phyloP scores from a whole-genome alignment of 2,329 filamentous ascomycete genomes.

The Botrytis tulipae region DNA sequence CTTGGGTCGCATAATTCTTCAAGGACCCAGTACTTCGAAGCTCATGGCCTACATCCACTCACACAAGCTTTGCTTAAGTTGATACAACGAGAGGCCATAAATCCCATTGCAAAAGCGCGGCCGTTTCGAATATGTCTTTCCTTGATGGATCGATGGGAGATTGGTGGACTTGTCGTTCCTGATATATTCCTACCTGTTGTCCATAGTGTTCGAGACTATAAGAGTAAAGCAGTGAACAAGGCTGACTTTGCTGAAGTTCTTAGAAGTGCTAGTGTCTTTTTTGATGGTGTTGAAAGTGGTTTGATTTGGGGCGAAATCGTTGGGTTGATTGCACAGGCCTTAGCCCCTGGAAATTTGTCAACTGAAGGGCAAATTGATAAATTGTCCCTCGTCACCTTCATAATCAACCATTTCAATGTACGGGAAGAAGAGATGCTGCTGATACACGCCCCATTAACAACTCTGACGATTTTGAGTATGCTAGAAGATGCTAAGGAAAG shows the following conservation, averaged over 20 bases:
- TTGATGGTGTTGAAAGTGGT: conserved; percentile 92
- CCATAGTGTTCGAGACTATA: conserved; percentile 74
- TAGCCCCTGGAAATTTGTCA: conserved; percentile 47
- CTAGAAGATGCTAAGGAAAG: conserved; percentile 52
- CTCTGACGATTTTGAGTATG: conserved; percentile 61
- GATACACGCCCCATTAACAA: conserved; percentile 75
- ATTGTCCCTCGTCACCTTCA: conserved; percentile 74
- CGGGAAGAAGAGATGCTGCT: conserved; percentile 94
- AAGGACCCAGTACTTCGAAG: conserved; percentile 78
- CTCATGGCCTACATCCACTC: conserved; percentile 72
- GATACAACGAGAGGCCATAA: conserved; percentile 56
- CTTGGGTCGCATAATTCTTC: conserved; percentile 43
- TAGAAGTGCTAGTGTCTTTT: conserved; percentile 91
- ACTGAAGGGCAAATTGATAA: conserved; percentile 53
- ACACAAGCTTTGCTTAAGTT: conserved; percentile 73
- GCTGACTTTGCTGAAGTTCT: conserved; percentile 81
- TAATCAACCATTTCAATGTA: conserved; percentile 85
- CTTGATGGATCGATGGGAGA: conserved; percentile 97
- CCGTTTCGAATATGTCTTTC: conserved; percentile 92
- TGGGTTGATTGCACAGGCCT: conserved; percentile 61
- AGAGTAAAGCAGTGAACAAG: conserved; percentile 61
- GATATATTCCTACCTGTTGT: conserved; percentile 86
- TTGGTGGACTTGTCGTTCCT: conserved; percentile 84
- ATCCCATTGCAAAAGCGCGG: conserved; percentile 68
- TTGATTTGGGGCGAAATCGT: conserved; percentile 86